These are phyloP conservation scores for Suillus tomentosus DNA, from an alignment of 768 basidiomycete genomes.

Conservation along the genomic window DNA sequence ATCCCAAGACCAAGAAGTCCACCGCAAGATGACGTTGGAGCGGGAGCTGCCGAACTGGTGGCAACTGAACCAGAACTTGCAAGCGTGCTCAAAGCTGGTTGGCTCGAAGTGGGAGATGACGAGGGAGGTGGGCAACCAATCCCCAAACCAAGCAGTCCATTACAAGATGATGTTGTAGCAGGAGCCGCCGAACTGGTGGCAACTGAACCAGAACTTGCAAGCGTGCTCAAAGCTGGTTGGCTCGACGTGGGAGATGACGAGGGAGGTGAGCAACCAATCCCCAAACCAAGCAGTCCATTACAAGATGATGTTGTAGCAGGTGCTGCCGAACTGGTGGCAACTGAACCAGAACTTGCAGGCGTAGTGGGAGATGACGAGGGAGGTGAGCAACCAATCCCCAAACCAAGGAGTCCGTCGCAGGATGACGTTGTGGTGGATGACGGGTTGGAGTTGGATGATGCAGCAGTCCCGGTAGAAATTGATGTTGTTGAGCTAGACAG, in stretches of 20 bases:
- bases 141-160: conserved; percentile 16
- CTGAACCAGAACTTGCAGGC: conserved; percentile 7
- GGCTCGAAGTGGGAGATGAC: conserved; percentile 10
- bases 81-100: conserved; percentile 8
- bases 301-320: conserved; percentile 11
- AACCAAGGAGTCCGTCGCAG: conserved; percentile 14
- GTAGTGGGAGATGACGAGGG: conserved; percentile 9
- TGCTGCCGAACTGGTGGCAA: neutral
- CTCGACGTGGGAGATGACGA: conserved; percentile 11
- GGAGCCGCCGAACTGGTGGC: conserved; percentile 11
- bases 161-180: conserved; percentile 5
- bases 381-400: conserved; percentile 17
- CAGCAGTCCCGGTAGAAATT: neutral
- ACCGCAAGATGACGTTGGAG: conserved; percentile 12
- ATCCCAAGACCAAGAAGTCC: conserved; percentile 18
- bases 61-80: conserved; percentile 4
- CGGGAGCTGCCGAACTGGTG: neutral
- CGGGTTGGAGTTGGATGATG: conserved; percentile 1
- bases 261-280: conserved; percentile 18
- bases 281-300: conserved; percentile 22
- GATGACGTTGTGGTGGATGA: neutral
- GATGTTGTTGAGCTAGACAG: neutral
- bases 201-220: conserved; percentile 7
- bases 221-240: neutral
- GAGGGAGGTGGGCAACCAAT: conserved; percentile 15